A percentile compares a stretch with the other conserved stretches of the same genome.
phyloP scores from a whole-genome alignment of 2,329 filamentous ascomycete genomes.

The Talaromyces sp. region DNA sequence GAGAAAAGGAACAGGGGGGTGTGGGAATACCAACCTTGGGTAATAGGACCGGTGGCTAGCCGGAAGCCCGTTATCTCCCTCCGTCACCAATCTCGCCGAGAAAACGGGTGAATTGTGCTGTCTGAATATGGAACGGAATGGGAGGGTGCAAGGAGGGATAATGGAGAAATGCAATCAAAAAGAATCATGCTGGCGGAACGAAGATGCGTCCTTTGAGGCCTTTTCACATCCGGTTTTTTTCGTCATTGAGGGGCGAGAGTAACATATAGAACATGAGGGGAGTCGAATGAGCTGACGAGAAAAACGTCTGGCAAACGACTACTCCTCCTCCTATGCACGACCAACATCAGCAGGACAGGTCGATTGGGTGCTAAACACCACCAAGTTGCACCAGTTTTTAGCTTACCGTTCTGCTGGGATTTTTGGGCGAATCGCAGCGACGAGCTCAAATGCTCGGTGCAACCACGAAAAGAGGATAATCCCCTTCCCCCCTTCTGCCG shows the following conservation, averaged over 20 bases:
- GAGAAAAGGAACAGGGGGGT: not conserved
- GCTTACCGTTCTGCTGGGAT: constrained; percentile 21
- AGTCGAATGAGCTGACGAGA: constrained; percentile 16
- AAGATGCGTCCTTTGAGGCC: constrained; percentile 13
- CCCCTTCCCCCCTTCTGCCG: constrained; percentile 20
- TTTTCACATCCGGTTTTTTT: constrained; percentile 18
- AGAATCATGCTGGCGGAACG: constrained; percentile 9
- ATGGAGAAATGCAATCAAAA: constrained; percentile 6
- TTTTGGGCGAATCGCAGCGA: constrained; percentile 18
- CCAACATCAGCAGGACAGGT: constrained; percentile 19
- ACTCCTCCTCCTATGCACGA: constrained; percentile 11
- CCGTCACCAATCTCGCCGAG: constrained; percentile 1
- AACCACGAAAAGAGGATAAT: constrained; percentile 15
- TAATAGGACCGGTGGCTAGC: constrained; percentile 7
- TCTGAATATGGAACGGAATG: constrained; percentile 1
- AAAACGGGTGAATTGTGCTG: not conserved
- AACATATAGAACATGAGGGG: constrained; percentile 18
- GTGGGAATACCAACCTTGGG: not conserved
- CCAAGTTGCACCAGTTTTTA: constrained; percentile 18
- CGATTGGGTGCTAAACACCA: constrained; percentile 15
- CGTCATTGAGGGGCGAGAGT: constrained; percentile 14
- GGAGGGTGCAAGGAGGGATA: constrained; percentile 1
- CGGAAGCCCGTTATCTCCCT: constrained; percentile 12
- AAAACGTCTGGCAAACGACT: constrained; percentile 8
- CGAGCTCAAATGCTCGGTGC: constrained; percentile 10